A percentile compares a stretch with the other conserved stretches of the same genome.
Conservation (phyloP, 2,329 filamentous ascomycete genomes). For the Neocatenulostroma microsporum region DNA sequence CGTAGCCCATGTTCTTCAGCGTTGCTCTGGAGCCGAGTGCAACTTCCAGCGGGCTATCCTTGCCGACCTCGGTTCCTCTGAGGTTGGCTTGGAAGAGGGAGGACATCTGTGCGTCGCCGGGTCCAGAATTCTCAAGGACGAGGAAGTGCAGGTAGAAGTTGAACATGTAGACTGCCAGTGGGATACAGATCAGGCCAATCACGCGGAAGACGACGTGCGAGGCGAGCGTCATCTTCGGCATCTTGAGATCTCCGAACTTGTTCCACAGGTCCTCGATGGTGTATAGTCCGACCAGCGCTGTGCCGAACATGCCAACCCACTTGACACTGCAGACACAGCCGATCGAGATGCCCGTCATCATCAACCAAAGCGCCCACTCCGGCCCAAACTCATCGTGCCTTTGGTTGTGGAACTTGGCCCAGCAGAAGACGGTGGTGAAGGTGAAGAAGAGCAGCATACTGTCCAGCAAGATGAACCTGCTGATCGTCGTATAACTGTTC, state of each 20-base stretch:
- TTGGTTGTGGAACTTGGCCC: constrained; percentile 90
- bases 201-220: constrained; percentile 75
- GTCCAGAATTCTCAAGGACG: constrained; percentile 85
- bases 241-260: constrained; percentile 91
- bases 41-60: constrained; percentile 87
- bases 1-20: constrained; percentile 99
- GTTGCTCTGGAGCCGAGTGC: constrained; percentile 83
- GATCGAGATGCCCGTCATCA: constrained; percentile 89
- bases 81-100: constrained; percentile 98
- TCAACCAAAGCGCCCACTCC: constrained; percentile 92
- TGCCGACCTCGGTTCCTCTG: constrained; percentile 84
- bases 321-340: constrained; percentile 98
- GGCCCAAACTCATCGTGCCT: constrained; percentile 77
- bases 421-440: constrained; percentile 95
- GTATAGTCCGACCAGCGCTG: constrained; percentile 88
- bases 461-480: constrained; percentile 93
- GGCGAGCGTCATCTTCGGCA: constrained; percentile 72
- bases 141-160: constrained; percentile 94
- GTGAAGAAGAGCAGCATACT: constrained; percentile 99
- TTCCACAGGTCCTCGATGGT: constrained; percentile 95
- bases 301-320: constrained; percentile 94
- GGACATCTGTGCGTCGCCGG: constrained; percentile 99
- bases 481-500: constrained; percentile 99
- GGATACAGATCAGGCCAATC: constrained; percentile 79
- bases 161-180: constrained; percentile 85